These are phyloP conservation scores for Yamadazyma akitaensis DNA, from an alignment of 805 yeast species.

Conservation along the genomic window DNA sequence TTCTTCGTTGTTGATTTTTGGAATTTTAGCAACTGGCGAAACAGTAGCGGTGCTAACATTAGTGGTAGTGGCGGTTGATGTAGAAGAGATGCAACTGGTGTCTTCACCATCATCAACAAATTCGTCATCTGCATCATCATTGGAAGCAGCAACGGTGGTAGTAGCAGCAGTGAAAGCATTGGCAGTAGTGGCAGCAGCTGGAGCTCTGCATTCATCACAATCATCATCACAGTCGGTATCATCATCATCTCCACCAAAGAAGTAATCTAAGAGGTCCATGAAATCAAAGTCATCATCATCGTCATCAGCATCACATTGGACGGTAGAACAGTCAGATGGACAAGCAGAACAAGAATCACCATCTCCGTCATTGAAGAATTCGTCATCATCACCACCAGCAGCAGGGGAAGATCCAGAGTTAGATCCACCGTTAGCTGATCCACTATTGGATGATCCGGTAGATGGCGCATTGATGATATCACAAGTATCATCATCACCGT, in stretches of 20 bases:
- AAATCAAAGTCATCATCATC: constrained; percentile 16
- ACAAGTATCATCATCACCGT: constrained; percentile 3
- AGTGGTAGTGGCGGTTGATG: constrained; percentile 3
- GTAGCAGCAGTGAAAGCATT: constrained; percentile 1
- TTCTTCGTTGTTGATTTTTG: constrained; percentile 4
- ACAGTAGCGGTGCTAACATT: neutral
- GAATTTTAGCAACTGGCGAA: neutral
- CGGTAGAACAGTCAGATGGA: constrained; percentile 12
- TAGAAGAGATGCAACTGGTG: constrained; percentile 7
- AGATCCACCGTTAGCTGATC: constrained; percentile 5
- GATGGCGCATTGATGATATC: constrained; percentile 1
- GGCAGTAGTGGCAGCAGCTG: constrained; percentile 5
- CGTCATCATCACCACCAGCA: constrained; percentile 13
- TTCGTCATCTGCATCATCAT: constrained; percentile 12
- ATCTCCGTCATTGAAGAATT: constrained; percentile 14
- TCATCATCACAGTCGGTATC: constrained; percentile 17
- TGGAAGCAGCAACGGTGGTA: neutral
- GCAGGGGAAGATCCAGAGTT: neutral
- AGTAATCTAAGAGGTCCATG: constrained; percentile 12
- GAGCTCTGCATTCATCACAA: constrained; percentile 15
- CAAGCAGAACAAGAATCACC: constrained; percentile 9
- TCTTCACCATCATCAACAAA: constrained; percentile 14
- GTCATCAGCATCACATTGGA: constrained; percentile 13
- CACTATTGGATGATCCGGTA: neutral
- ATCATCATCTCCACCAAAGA: constrained; percentile 13